These are phyloP conservation scores for Hibiscus syriacus DNA, from an alignment of 345 rosid genomes.

Conservation along the genomic window DNA sequence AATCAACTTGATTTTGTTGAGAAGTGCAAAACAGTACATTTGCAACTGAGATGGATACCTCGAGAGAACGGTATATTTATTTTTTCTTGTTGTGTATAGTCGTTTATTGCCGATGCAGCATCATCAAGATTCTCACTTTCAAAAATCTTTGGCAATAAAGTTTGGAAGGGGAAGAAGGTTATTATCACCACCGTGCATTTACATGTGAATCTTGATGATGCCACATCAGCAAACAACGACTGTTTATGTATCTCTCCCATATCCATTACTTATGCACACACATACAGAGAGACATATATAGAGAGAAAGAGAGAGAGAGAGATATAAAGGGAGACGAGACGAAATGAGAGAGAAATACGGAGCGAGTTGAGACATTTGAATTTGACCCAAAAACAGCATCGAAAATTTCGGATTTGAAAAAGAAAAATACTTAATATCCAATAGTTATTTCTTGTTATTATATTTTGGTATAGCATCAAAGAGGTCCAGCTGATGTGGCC, in stretches of 20 bases:
- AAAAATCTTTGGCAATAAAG: constrained; percentile 16
- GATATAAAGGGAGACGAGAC: no score
- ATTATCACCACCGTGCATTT: constrained; percentile 22
- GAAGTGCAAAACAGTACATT: constrained; percentile 2
- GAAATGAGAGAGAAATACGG: no score
- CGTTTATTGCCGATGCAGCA: constrained; percentile 96
- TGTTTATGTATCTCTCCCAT: constrained; percentile 10
- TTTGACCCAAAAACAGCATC: constrained; percentile 1
- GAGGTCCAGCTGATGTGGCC: constrained; percentile 22
- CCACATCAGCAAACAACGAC: constrained; percentile 78
- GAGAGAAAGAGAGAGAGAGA: neutral
- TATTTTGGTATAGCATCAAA: constrained; percentile 8
- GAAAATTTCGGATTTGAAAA: no score
- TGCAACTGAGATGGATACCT: no score
- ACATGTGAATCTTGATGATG: constrained; percentile 98
- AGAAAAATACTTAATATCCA: neutral
- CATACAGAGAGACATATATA: neutral
- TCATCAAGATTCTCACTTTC: constrained; percentile 98
- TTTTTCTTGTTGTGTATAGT: constrained; percentile 17
- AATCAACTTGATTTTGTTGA: no score
- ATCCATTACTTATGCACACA: constrained; percentile 16
- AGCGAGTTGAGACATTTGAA: neutral
- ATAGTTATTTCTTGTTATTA: neutral
- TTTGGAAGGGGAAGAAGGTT: constrained; percentile 3
- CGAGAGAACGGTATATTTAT: no score